Evolutionary conservation across 306 rosid genomes (phyloP), one percentile per base, ranked within the genome.

Genomic region (Cajanus cajan): DNA sequence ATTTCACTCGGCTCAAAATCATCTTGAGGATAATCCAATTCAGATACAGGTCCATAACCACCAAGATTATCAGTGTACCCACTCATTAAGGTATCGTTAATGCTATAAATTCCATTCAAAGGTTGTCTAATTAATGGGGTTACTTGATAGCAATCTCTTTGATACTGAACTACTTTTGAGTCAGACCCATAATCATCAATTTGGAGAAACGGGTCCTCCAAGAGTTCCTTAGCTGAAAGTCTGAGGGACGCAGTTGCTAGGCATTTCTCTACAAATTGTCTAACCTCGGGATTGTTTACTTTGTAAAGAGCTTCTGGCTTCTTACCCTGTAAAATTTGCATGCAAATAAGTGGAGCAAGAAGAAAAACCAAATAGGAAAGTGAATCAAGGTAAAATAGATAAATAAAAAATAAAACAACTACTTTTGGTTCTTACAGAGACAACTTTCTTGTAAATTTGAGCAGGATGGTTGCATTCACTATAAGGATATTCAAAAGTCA

Each of bases 391-490:
- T 41, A 28, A 24, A 45, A 24, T 31, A 31, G 15, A 69, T 21
- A 48, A 6, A 44, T 28, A 28, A 28, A 28, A 28, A 28, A 28
- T 3, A 71, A 2, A 73, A 22, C 7, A 33, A 34, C 4, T 39
- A 43, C 31, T 76, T 64, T 7, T 50, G 65, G 77, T 83, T 80
- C 94, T 52, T 88, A 96, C 99, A 34, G 91, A 86, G 51, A 83
- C 72, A 70, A 96, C 99, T 93, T 91, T 96, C 91, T 93, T 93
- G 90, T 96, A 96, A 52, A 96, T 96, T 82, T 96, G 94, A 78
- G 96, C 99, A 50, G 98, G 93, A 83, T 93, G 94, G 51, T 62
- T 84, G 88, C 99, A 96, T 91, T 93, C 99, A 67, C 97, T 93
- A 45, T 93, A 96, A 52, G 98, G 99, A 86, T 96, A 96, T 75